Base-by-base conservation (phyloP, 2,329 filamentous ascomycete species). In the Leptographium wingfieldii region DNA sequence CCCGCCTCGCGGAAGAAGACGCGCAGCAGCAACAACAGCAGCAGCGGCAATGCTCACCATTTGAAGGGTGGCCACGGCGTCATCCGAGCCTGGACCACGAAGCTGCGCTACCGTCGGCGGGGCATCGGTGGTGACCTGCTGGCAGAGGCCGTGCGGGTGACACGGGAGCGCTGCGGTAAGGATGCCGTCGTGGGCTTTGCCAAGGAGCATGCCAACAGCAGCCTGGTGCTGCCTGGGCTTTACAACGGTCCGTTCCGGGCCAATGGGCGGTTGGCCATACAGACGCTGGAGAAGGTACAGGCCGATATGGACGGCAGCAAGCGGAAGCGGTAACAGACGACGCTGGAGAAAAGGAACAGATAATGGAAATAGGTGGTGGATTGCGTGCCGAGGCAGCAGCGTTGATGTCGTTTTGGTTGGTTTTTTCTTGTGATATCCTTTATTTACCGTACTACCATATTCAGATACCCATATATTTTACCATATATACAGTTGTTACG, bases 31-130 rank as follows among this genome's bases (percentile, higher is more conserved):
- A 67, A 67, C 25, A 70, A 71, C 59, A 70, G 70, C 59, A 70
- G 74, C 71, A 70, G 71, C 59, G 70, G 74, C 71, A 67, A 71
- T 69, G 68, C 69, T 65, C 63, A 64, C 65, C 74, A 68, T 68
- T 67, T 76, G 65, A 75, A 75, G 64, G 82, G 84, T 43, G 86
- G 86, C 58, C 81, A 80, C 63, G 88, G 85, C 10, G 76, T 90
- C 55, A 85, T 96, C 60, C 82, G 88, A 33, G 90, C 88, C 1
- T 96, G 91, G 90, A 92, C 90, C 2, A 88, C 90, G 1, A 79
- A 79, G 68, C 73, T 84, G 57, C 77, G 78, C 65, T 90, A 90
- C 70, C 80, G 91, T 31, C 77, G 81, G 38, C 82, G 83, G 63
- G 90, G 90, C 0, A 76, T 95, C 29, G 91, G 90, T 3, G 78